Base-by-base conservation (phyloP, 2,329 filamentous ascomycete species). In the Alternaria hordeiaustralica region DNA sequence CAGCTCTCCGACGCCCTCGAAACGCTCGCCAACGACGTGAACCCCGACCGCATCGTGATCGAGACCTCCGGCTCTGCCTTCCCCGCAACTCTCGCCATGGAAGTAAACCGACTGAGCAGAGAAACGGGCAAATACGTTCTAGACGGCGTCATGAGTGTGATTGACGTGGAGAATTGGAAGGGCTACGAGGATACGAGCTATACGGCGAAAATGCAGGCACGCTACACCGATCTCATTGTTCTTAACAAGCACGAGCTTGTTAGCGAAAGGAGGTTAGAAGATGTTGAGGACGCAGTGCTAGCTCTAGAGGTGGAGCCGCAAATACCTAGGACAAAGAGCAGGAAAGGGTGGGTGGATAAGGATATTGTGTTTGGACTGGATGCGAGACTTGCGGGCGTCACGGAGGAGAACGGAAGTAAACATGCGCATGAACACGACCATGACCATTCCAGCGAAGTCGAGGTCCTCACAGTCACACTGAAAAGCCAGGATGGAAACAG, bases 91-190 rank as follows among this genome's bases (percentile, higher is more conserved):
- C 84, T 97, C 50, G 94, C 94, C 9, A 91, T 97, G 84, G 94
- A 97, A 80, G 89, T 97, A 12, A 97, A 97, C 75, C 87, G 93
- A 1, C 82, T 97, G 13, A 87, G 88, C 18, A 84, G 88, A n/a
- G 89, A 92, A 64, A 90, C 89, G 0, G 87, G 87, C 1, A 80
- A 83, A 26, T 97, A 94, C 74, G 85, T 88, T 6, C 87, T 97
- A 2, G 94, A 97, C 74, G 94, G 94, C 11, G 93, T 97, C 56
- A 88, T 97, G 67, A 93, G 89, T 71, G 94, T 97, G 21, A 90
- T 97, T 62, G 94, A 97, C 75, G 94, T 96, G 11, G 94, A 97
- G 86, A 97, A 97, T 76, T 97, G 94, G 94, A 84, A 89, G 74
- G 94, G 94, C 0, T 97, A 97, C 75, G 93, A 96, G 72, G 94